Base-by-base conservation (phyloP, 2,329 filamentous ascomycete genomes). In the Harringtonia lauricola region DNA sequence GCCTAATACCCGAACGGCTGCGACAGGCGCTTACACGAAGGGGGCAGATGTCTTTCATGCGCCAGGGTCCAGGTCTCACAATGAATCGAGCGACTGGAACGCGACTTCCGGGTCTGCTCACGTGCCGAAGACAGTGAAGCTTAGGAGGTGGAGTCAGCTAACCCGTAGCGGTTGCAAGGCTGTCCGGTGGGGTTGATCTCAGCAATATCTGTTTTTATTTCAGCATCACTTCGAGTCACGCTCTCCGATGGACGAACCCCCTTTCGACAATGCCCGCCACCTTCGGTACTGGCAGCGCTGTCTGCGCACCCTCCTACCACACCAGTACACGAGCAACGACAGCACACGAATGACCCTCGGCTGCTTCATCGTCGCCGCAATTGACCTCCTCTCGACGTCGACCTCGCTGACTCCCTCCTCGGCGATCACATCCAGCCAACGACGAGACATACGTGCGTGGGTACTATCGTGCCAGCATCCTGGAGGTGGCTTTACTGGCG, bases 241-340 rank as follows among this genome's bases (percentile, higher is more conserved):
- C n/a, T n/a, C n/a, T n/a, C n/a, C 31, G 19, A 52, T 51, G 49
- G 52, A 52, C 24, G 10, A 10, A 9, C 55, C 61, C 3, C 52
- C 58, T 21, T 64, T 84, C 49, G 67, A 83, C 57, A 76, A 71
- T 46, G 68, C 75, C 39, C 74, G 72, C 45, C 92, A 98, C 61
- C 70, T 92, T 59, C 86, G 83, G 58, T 98, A 95, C 73, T 98
- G 89, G 82, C 77, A 88, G 52, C 81, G 89, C 58, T 95, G 90
- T 60, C 74, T 92, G 51, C 83, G 83, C 59, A 83, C 81, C 21
- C 74, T 83, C 49, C 79, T 98, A 8, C 92, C 92, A 0, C 74
- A 80, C 37, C 72, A 78, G 49, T 98, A 96, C 67, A 94, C 86
- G 15, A 73, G 80, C 59, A 92, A 84, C 60, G 92, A 98, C 66